Evolutionary conservation across 2,329 filamentous ascomycete species (phyloP).

Genomic region (Cladobotryum mycophilum): DNA sequence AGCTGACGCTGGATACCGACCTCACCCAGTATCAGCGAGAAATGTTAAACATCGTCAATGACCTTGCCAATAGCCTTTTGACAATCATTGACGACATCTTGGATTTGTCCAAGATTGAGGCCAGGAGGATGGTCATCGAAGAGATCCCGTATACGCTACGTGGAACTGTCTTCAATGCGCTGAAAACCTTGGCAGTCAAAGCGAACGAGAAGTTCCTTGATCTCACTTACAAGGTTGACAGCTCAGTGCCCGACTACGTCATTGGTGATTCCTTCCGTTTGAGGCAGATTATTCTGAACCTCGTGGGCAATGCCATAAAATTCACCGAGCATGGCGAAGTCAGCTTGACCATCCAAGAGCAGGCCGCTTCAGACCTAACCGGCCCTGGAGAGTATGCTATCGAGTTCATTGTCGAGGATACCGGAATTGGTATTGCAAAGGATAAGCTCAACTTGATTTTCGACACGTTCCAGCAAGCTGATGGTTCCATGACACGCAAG

Average conservation of each 20-base stretch:
- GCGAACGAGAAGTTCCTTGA: constrained; percentile 94
- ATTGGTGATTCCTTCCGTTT: constrained; percentile 95
- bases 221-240: constrained; percentile 88
- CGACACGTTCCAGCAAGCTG: constrained; percentile 97
- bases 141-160: constrained; percentile 94
- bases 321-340: constrained; percentile 97
- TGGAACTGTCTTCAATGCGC: constrained; percentile 91
- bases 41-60: constrained; percentile 98
- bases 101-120: constrained; percentile 78
- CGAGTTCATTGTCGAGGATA: constrained; percentile 93
- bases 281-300: constrained; percentile 91
- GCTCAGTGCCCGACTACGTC: constrained; percentile 88
- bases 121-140: constrained; percentile 96
- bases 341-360: constrained; percentile 78
- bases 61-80: constrained; percentile 87
- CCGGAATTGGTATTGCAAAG: constrained; percentile 90
- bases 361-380: constrained; percentile 56
- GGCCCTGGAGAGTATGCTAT: constrained; percentile 78
- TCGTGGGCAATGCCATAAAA: constrained; percentile 98
- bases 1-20: constrained; percentile 90
- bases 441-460: constrained; percentile 97
- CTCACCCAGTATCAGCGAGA: constrained; percentile 92
- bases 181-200: constrained; percentile 95
- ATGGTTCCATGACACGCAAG: constrained; percentile 91
- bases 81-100: constrained; percentile 90